phyloP scores from a whole-genome alignment of 148 eudicot genomes.

The Nepenthes gracilis region DNA sequence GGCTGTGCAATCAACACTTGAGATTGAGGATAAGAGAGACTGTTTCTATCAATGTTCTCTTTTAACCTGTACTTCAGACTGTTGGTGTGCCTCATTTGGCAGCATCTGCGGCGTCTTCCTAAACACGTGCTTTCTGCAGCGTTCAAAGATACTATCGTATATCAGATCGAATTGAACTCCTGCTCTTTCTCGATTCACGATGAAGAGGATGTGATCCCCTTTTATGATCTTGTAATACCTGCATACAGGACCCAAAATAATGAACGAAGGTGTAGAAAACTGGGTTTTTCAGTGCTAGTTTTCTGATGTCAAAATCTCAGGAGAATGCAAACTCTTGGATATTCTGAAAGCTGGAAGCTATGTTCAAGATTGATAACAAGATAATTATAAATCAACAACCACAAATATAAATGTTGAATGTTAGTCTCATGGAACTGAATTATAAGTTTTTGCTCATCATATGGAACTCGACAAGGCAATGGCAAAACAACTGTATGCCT shows the following conservation, averaged over 20 bases:
- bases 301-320: no score
- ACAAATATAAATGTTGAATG: no score
- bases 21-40: background rate
- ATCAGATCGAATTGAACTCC: constrained; percentile 80
- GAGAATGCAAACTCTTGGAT: background rate
- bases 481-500: no score
- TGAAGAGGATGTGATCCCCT: constrained; percentile 87
- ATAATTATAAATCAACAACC: no score
- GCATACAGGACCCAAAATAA: constrained; percentile 8
- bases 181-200: constrained; percentile 79
- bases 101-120: constrained; percentile 54
- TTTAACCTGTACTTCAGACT: background rate
- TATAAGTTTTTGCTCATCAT: no score
- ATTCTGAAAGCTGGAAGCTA: no score
- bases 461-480: no score
- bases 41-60: background rate
- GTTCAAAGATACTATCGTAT: constrained; percentile 85
- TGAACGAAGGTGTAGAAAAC: no score
- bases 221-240: constrained; percentile 93
- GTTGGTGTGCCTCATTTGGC: constrained; percentile 38
- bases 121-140: constrained; percentile 81
- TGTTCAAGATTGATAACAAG: no score
- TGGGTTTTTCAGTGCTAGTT: no score
- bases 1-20: no score
- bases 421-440: no score